These are phyloP conservation scores for Paraconiothyrium sp. DNA, from an alignment of 2,329 filamentous ascomycete genomes.

Conservation along the genomic window DNA sequence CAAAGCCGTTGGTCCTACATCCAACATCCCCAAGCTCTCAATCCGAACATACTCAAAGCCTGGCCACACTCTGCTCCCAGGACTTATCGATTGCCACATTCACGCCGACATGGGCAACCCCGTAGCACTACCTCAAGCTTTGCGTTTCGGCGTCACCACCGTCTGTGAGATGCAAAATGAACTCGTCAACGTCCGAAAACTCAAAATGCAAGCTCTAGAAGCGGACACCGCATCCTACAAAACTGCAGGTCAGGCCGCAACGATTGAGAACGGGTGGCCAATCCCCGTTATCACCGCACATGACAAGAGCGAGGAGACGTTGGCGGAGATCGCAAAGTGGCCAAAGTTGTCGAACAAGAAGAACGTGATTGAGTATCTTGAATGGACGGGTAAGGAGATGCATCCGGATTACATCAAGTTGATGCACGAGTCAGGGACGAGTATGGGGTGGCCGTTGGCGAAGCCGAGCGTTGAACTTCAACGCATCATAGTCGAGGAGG, in stretches of 20 bases:
- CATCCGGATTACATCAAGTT: constrained; percentile 61
- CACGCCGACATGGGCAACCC: constrained; percentile 56
- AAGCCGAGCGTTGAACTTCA: constrained; percentile 58
- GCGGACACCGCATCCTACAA: constrained; percentile 59
- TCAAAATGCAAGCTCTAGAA: constrained; percentile 38
- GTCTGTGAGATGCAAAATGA: constrained; percentile 61
- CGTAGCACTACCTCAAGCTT: constrained; percentile 53
- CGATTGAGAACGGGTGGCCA: constrained; percentile 64
- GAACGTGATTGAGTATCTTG: constrained; percentile 55
- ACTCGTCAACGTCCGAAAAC: constrained; percentile 36
- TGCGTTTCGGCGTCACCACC: constrained; percentile 63
- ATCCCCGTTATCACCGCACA: constrained; percentile 54
- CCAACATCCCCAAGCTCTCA: constrained; percentile 24
- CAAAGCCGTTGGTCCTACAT: constrained; percentile 36
- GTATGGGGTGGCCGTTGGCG: constrained; percentile 48
- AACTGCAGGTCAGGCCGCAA: constrained; percentile 59
- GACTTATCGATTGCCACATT: constrained; percentile 62
- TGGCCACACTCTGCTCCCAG: constrained; percentile 59
- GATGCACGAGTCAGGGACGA: constrained; percentile 60
- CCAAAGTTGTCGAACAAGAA: constrained; percentile 55
- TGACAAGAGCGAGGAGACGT: constrained; percentile 48
- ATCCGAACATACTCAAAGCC: constrained; percentile 53
- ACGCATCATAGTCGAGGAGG: constrained; percentile 54
- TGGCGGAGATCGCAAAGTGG: constrained; percentile 56
- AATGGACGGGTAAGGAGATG: constrained; percentile 51